phyloP scores from a whole-genome alignment of 2,329 filamentous ascomycete species.

The Fusarium poae region DNA sequence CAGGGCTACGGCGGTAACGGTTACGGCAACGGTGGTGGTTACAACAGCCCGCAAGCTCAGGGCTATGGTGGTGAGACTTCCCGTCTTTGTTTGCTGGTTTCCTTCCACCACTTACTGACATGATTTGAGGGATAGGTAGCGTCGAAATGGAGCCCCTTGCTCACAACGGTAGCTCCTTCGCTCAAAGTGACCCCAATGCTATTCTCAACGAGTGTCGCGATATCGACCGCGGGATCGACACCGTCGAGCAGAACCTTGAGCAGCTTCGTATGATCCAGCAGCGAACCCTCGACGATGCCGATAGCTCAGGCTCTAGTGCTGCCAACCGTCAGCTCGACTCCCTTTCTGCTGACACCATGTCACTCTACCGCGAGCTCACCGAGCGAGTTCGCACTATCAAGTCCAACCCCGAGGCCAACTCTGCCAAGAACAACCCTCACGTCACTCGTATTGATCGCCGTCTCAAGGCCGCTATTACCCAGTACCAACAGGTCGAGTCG shows the following conservation, averaged over 20 bases:
- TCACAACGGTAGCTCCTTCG: conserved; percentile 64
- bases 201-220: conserved; percentile 88
- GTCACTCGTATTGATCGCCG: conserved; percentile 84
- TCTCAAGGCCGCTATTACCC: conserved; percentile 83
- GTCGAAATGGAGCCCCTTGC: conserved; percentile 80
- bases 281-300: conserved; percentile 79
- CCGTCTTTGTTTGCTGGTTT: neutral
- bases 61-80: conserved; percentile 46
- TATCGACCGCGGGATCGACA: conserved; percentile 81
- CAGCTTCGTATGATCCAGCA: conserved; percentile 79
- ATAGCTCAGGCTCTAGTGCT: conserved; percentile 75
- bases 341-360: conserved; percentile 84
- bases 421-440: conserved; percentile 80
- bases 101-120: conserved; percentile 34
- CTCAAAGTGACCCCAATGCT: conserved; percentile 73
- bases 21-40: conserved; percentile 42
- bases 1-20: conserved; percentile 47
- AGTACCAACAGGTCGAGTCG: conserved; percentile 84
- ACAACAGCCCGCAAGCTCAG: conserved; percentile 40
- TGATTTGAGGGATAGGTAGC: conserved; percentile 56
- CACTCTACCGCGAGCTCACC: conserved; percentile 81
- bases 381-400: conserved; percentile 86
- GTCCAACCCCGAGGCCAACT: conserved; percentile 79
- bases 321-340: conserved; percentile 78
- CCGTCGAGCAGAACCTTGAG: conserved; percentile 78